Percentiles rank a stretch among this genome's conserved stretches.
Evolutionary conservation across 2,329 filamentous ascomycete genomes (phyloP).

Genomic region (Trichoderma arundinaceum): DNA sequence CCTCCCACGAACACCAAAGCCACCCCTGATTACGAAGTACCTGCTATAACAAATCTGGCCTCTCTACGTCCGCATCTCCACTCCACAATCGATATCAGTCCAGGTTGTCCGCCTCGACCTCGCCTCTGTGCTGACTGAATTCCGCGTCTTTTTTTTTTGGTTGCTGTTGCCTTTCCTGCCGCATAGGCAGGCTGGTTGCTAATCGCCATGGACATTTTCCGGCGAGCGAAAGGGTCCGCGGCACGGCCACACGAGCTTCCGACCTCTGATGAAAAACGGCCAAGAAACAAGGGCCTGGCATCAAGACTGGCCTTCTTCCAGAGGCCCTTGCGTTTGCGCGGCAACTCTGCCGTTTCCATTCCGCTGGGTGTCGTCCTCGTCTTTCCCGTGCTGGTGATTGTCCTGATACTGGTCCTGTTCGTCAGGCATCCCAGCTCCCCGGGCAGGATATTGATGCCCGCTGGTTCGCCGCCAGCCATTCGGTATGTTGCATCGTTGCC

Average conservation of each 20-base stretch:
- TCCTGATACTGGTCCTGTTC: constrained; percentile 89
- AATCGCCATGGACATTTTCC: constrained; percentile 61
- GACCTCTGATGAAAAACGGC: constrained; percentile 57
- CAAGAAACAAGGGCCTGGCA: constrained; percentile 49
- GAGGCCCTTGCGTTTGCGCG: constrained; percentile 83
- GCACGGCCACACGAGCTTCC: constrained; percentile 52
- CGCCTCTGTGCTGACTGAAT: not conserved
- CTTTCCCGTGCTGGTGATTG: constrained; percentile 88
- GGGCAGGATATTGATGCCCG: constrained; percentile 83
- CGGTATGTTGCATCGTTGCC: constrained; percentile 63
- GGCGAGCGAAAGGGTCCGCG: constrained; percentile 59
- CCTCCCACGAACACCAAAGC: constrained; percentile 18
- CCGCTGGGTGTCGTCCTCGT: constrained; percentile 90
- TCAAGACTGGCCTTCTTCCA: constrained; percentile 78
- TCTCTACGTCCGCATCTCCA: constrained; percentile 16
- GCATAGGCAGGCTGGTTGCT: constrained; percentile 37
- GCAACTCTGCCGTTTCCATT: constrained; percentile 90
- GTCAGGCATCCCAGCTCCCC: constrained; percentile 84
- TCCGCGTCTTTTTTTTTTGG: not conserved
- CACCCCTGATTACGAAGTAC: constrained; percentile 28
- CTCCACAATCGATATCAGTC: constrained; percentile 18
- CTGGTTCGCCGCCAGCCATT: constrained; percentile 85
- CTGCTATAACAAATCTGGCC: constrained; percentile 27
- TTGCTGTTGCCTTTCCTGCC: constrained; percentile 51
- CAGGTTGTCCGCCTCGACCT: constrained; percentile 4